Conservation (phyloP, 2,329 filamentous ascomycete genomes). For the Capronia americana region DNA sequence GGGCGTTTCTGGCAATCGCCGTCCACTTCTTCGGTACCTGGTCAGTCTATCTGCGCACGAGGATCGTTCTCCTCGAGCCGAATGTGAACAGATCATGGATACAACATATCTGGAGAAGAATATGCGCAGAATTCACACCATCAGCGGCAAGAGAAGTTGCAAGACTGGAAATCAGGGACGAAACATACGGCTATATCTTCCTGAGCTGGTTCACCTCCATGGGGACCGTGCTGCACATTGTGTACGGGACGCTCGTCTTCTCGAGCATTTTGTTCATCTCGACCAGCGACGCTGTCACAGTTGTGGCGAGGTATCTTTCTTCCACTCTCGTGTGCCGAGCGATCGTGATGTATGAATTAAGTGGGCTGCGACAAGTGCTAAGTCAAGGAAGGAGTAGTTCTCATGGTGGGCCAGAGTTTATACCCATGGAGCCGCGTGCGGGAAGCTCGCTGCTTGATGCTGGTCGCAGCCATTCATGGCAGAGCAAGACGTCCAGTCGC, state of each 20-base stretch:
- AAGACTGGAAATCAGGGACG: background rate
- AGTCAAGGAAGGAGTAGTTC: background rate
- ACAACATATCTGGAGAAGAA: background rate
- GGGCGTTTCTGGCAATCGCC: background rate
- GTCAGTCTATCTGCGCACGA: background rate
- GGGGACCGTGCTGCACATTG: background rate
- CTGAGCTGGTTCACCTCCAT: constrained; percentile 1
- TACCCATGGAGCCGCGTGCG: background rate
- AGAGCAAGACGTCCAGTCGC: background rate
- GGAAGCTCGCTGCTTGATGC: background rate
- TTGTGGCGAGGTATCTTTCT: background rate
- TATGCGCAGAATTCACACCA: background rate
- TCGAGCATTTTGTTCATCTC: background rate
- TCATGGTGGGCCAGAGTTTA: background rate
- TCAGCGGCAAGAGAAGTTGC: background rate
- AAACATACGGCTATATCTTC: background rate
- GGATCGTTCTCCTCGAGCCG: background rate
- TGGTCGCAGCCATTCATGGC: background rate
- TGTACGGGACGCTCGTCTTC: background rate
- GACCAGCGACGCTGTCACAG: background rate
- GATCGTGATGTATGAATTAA: background rate
- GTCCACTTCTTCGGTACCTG: background rate
- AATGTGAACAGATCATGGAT: background rate
- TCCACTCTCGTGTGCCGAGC: background rate
- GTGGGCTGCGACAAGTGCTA: background rate